These are phyloP conservation scores for Fusarium nisikadoi DNA, from an alignment of 2,329 filamentous ascomycete species.

Conservation along the genomic window DNA sequence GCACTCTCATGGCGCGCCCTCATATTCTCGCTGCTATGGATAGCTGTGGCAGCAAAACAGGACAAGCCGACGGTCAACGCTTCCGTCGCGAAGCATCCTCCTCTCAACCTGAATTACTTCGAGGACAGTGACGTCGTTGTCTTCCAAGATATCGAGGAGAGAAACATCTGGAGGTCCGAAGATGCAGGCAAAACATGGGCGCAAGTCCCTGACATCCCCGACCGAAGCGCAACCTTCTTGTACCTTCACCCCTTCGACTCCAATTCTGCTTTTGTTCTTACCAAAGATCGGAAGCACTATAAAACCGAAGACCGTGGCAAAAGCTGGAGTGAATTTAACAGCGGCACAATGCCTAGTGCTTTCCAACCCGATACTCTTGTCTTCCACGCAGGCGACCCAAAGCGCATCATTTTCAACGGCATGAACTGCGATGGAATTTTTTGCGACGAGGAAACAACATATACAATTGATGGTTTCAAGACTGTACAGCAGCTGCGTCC, in stretches of 20 bases:
- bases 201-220: constrained; percentile 70
- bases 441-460: constrained; percentile 72
- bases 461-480: constrained; percentile 89
- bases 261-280: constrained; percentile 83
- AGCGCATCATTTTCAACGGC: constrained; percentile 87
- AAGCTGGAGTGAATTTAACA: constrained; percentile 80
- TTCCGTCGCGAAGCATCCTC: constrained; percentile 73
- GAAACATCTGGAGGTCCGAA: constrained; percentile 78
- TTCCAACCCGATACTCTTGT: constrained; percentile 65
- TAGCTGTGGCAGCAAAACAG: constrained; percentile 64
- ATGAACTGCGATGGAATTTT: constrained; percentile 73
- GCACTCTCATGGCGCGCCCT: constrained; percentile 61
- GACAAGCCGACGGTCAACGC: constrained; percentile 73
- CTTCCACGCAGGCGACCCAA: constrained; percentile 86
- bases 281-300: constrained; percentile 77
- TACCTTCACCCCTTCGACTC: constrained; percentile 82
- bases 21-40: constrained; percentile 60
- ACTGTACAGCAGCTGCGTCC: constrained; percentile 72
- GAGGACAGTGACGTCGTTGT: constrained; percentile 86
- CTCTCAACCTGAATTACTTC: constrained; percentile 85
- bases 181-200: constrained; percentile 86
- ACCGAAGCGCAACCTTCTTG: constrained; percentile 71
- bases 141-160: constrained; percentile 72
- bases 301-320: constrained; percentile 85
- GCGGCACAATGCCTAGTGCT: constrained; percentile 66